Evolutionary conservation across 441 rosid species (phyloP), one percentile per base, ranked within the genome.

Genomic region (Brassica balearica): DNA sequence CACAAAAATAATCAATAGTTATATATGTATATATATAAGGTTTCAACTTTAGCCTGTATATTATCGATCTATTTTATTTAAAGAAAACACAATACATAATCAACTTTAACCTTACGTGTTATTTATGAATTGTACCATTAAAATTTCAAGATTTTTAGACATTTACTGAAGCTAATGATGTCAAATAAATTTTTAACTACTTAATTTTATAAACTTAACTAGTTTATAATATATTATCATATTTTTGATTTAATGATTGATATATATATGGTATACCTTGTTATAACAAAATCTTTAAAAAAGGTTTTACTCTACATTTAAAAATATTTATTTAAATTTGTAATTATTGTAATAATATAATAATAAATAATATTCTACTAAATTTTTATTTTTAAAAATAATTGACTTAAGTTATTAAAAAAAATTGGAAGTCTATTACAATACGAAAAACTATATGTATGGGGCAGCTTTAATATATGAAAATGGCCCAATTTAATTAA

Each of bases 81-180:
- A 41, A 9, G 0, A 29, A 43, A 43, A 43, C 51, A 43, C 51
- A 0, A 3, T 43, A 10, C 10, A 43, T 0, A 43, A 43, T 43
- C 10, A 43, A 43, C 51, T 10, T 43, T 29, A 9, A 43, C n/a
- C n/a, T 48, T 46, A 3, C 5, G 5, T 29, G 4, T 48, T 48
- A n/a, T 48, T 48, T n/a, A 48, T 48, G 56, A n/a, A 48, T 5
- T 53, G 19, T 53, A 53, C 58, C 58, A 53, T 6, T 14, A 53
- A 5, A 14, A 53, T 53, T 53, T 53, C 2, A 5, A 51, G 8
- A 48, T 48, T 48, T 48, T 48, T 48, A 48, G 17, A 48, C 56
- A 48, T n/a, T 48, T n/a, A n/a, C n/a, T n/a, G 56, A 48, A 48
- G 56, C 17, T n/a, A 48, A 48, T n/a, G 56, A n/a, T 48, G n/a